Evolutionary conservation across 2,329 filamentous ascomycete genomes (phyloP), one percentile per base, ranked within the genome.

Genomic region (Pseudopyrenochaeta lycopersici): DNA sequence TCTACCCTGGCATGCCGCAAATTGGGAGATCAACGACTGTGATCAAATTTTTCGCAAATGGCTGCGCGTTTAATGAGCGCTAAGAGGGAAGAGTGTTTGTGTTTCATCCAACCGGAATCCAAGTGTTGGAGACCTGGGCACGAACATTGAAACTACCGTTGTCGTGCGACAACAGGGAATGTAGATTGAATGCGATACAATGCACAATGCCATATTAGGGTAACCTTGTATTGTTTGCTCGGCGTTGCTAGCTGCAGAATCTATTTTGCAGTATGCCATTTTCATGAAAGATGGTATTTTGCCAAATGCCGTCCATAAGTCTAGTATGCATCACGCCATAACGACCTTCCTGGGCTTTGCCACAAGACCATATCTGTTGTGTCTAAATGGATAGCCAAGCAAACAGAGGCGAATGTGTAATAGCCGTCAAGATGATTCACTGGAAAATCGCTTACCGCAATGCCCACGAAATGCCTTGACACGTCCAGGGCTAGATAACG

Each of bases 211-310:
- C 41, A 41, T 23, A 44, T 44, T 33, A 46, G 15, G 18, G 40
- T 43, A 39, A 32, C 48, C 32, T 46, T 47, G 41, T 39, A 41
- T 23, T 27, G 21, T 30, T 48, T 49, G 50, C 44, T 39, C 44
- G 43, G 31, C 11, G 21, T 52, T 48, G 44, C 44, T 47, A 41
- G 43, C 35, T 53, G 49, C 46, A 42, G 40, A 27, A 35, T 45
- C 39, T 18, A 45, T 33, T 29, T 45, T 48, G 38, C 27, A 21
- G 23, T 2, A 18, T 38, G 35, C 35, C 17, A 38, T 38, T 21
- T 20, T 17, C 6, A 38, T 11, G 18, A 21, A 36, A 12, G 12
- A 39, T 39, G 36, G 36, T 39, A 23, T 39, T 39, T 39, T 39
- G 10, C 36, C 14, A 23, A n/a, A 23, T 23, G 18, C 18, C 11